A percentile compares a stretch with the other conserved stretches of the same genome.
phyloP scores from a whole-genome alignment of 805 yeast genomes.

The Kazachstania africana region DNA sequence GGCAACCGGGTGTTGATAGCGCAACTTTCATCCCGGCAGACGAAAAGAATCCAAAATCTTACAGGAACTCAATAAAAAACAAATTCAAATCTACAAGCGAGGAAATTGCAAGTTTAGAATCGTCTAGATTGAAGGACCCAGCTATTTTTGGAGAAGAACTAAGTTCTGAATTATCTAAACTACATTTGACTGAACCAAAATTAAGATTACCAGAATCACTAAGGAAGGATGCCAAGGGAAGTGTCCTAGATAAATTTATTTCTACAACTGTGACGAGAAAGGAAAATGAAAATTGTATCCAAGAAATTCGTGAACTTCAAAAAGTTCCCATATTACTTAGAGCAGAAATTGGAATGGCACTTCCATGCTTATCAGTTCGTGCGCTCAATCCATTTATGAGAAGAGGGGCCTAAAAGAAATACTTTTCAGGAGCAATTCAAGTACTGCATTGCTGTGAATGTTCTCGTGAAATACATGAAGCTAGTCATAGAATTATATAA shows the following conservation, averaged over 20 bases:
- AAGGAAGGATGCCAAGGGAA: slow-evolving; percentile 30
- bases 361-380: slow-evolving; percentile 89
- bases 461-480: no score
- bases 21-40: slow-evolving; percentile 89
- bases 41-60: slow-evolving; percentile 66
- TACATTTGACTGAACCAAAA: slow-evolving; percentile 42
- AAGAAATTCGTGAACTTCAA: slow-evolving; percentile 67
- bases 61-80: slow-evolving; percentile 67
- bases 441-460: no score
- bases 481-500: no score
- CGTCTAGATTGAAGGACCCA: slow-evolving; percentile 7
- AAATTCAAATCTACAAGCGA: slow-evolving; percentile 60
- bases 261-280: slow-evolving; percentile 43
- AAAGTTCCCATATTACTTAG: slow-evolving; percentile 77
- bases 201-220: slow-evolving; percentile 21
- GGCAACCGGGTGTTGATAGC: slow-evolving; percentile 89
- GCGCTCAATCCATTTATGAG: slow-evolving; percentile 72
- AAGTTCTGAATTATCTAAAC: slow-evolving; percentile 34
- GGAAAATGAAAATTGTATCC: slow-evolving; percentile 56
- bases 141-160: slow-evolving; percentile 31
- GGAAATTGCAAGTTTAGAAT: slow-evolving; percentile 45
- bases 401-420: slow-evolving; percentile 6
- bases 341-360: slow-evolving; percentile 89
- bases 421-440: no score
- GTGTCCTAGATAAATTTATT: slow-evolving; percentile 37